Evolutionary conservation across 306 rosid species (phyloP), one percentile per base, ranked within the genome.

Genomic region (Glycine soja): DNA sequence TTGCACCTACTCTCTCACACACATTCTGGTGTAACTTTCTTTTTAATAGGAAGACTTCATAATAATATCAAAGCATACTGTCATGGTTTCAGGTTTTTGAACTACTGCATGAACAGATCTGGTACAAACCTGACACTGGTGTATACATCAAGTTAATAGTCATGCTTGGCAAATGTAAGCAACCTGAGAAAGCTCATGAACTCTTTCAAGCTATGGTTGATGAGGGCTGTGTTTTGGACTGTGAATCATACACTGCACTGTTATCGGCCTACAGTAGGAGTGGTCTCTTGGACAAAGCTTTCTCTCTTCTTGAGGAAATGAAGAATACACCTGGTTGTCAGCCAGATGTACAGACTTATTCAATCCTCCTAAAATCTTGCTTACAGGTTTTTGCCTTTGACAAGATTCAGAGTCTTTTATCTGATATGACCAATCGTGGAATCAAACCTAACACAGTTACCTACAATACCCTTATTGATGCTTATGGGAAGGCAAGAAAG

Each of bases 81-180:
- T 82, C 53, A 10, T 80, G 88, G 81, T 77, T 89, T 71, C 94
- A 95, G 96, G 89, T 91, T 87, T 93, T 95, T 84, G 97, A 89
- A 70, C 85, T 93, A 54, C 83, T 93, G 38, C 91, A 84, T n/a
- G 93, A 95, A 86, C 99, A 93, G 85, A 77, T 91, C 30, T 95
- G 99, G 99, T 95, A 93, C 84, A 90, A 85, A 72, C 97, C 98
- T 62, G 77, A 88, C 57, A 4, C 93, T 46, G 94, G 92, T 83
- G 75, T 95, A 71, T 95, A 91, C 85, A 81, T 91, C 58, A 95
- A 91, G 88, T 85, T 93, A 54, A 93, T 95, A 58, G 97, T 95
- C 77, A 93, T 95, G 96, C 98, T 95, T 83, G 98, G 99, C 63
- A 95, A 93, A 86, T 95, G 99, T 84, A 90, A 88, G 87, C 97